phyloP scores from a whole-genome alignment of 768 basidiomycete genomes.

The Sistotremastrum niveocremeum region DNA sequence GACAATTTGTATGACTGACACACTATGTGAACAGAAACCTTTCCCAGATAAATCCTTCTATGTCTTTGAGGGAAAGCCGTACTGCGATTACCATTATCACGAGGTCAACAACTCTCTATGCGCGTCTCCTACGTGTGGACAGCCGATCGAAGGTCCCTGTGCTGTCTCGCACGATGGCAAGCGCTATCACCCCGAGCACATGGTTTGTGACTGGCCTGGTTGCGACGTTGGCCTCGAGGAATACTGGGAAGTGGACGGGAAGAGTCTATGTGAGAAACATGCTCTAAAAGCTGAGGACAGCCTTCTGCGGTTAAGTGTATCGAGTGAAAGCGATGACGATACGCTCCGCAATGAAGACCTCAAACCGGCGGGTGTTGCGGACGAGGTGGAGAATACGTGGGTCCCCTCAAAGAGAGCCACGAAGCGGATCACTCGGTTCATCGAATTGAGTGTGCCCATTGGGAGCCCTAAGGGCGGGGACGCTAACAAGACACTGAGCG shows the following conservation, averaged over 20 bases:
- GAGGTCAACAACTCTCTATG: slow-evolving; percentile 85
- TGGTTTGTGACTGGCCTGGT: slow-evolving; percentile 60
- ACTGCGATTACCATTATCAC: slow-evolving; percentile 88
- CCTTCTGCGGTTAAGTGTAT: slow-evolving; percentile 13
- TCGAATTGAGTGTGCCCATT: slow-evolving; percentile 39
- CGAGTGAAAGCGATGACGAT: slow-evolving; percentile 9
- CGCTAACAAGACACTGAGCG: too few relatives aligned
- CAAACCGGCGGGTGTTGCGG: slow-evolving; percentile 14
- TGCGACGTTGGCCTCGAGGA: slow-evolving; percentile 53
- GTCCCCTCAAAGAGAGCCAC: slow-evolving; percentile 32
- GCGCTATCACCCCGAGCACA: slow-evolving; percentile 80
- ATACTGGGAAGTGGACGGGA: slow-evolving; percentile 81
- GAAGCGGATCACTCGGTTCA: slow-evolving; percentile 72
- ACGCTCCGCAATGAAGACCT: slow-evolving; percentile 9
- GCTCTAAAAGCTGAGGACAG: slow-evolving; percentile 20
- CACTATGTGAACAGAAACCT: slow-evolving; percentile 40
- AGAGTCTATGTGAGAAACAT: slow-evolving; percentile 81
- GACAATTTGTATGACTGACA: neutral
- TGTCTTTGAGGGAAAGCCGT: slow-evolving; percentile 79
- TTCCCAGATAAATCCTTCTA: slow-evolving; percentile 91
- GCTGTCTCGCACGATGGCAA: slow-evolving; percentile 73
- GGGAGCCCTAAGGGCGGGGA: slow-evolving; percentile 3
- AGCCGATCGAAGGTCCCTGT: slow-evolving; percentile 89
- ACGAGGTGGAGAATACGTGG: slow-evolving; percentile 20
- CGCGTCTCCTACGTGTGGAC: slow-evolving; percentile 59